These are phyloP conservation scores for Trichosporon faecale DNA, from an alignment of 1,284 basidiomycete genomes.

Conservation along the genomic window DNA sequence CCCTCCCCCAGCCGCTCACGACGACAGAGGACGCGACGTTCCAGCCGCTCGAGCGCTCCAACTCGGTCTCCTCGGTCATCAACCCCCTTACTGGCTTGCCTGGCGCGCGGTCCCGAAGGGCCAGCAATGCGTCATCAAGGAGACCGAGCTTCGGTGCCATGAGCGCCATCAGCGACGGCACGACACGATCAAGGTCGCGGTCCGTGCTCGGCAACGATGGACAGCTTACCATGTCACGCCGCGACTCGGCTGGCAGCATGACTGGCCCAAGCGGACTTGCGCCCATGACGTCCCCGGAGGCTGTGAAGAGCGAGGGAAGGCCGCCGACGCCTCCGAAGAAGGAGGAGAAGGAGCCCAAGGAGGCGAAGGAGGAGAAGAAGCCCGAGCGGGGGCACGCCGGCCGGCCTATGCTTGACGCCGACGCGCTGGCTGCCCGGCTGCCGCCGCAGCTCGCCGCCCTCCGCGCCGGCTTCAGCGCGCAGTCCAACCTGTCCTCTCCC, in stretches of 20 bases:
- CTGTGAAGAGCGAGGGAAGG: not conserved
- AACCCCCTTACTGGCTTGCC: conserved; percentile 48
- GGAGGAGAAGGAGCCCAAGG: conserved; percentile 5
- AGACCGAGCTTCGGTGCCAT: not conserved
- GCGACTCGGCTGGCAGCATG: conserved; percentile 3
- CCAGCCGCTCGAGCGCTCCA: not conserved
- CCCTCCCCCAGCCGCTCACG: conserved; percentile 26
- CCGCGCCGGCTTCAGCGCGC: conserved; percentile 22
- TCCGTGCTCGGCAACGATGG: conserved; percentile 7
- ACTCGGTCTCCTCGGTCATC: conserved; percentile 30
- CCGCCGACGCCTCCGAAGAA: not conserved
- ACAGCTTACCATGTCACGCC: conserved; percentile 6
- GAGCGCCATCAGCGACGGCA: not conserved
- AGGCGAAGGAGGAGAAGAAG: not conserved
- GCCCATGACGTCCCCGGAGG: not conserved
- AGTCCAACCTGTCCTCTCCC: not conserved
- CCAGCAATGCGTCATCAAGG: not conserved
- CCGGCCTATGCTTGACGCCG: conserved; percentile 30
- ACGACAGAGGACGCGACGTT: conserved; percentile 14
- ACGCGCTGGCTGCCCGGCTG: conserved; percentile 39
- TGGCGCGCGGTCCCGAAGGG: conserved; percentile 23
- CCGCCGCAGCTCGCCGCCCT: conserved; percentile 48
- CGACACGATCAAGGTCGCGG: conserved; percentile 9
- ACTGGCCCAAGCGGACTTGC: not conserved
- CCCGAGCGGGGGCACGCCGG: not conserved